Evolutionary conservation across 352 stramenopile species (phyloP), one percentile per base, ranked within the genome.

Genomic region (Phytopythium cucurbitacearum): DNA sequence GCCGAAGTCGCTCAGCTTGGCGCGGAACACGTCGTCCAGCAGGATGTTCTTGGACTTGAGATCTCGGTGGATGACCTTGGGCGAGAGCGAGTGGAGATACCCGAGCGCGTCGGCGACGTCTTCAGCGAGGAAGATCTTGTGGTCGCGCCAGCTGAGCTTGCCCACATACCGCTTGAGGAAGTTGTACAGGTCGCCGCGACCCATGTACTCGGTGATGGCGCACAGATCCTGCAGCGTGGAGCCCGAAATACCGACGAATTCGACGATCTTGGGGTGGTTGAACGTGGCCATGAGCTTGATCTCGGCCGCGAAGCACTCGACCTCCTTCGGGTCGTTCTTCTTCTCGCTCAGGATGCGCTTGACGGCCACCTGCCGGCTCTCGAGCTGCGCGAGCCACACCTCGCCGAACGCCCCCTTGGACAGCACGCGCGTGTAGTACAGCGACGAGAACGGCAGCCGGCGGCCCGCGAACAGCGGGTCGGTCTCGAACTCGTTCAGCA

Each of bases 211-310:
- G 0, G 79, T 91, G 52, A 94, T 76, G 0, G 79, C 78, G 44
- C 79, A 89, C 34, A 94, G 57, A 40, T 89, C 73, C 51, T 87
- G 67, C 48, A 77, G 65, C 33, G 69, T 76, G 57, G 64, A 89
- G 80, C 83, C 91, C 38, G 71, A 85, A 10, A 94, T 67, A 16
- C 84, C 84, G 7, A 92, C 41, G 48, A 94, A 91, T 59, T 87
- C 72, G 53, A 92, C 78, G 56, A 94, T 92, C 62, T 92, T 91
- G 0, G 79, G 77, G 57, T 94, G 84, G 2, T 59, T 78, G 39
- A 94, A 89, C 12, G 67, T 82, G 39, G 80, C 79, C 80, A 94
- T 94, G 59, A 94, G 73, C 72, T 87, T 88, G 67, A 94, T 91
- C 65, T 94, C 83, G 8, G 78, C 79, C 21, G 67, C 80, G 51